Evolutionary conservation across 441 rosid genomes (phyloP).

Genomic region (Melastoma candidum): DNA sequence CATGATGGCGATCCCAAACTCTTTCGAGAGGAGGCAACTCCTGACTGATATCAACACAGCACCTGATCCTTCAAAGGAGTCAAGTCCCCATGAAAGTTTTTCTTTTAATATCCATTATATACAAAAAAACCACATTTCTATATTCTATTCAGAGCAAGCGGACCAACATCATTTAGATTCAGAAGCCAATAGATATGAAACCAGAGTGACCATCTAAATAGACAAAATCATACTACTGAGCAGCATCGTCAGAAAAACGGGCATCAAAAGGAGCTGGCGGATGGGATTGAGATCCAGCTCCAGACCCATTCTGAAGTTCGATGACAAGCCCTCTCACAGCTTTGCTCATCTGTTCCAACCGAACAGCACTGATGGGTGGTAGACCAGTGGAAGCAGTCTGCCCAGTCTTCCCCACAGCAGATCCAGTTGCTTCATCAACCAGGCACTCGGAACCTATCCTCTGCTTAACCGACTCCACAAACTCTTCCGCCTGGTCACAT

Average conservation of each 20-base stretch:
- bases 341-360: slow-evolving; percentile 96
- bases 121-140: too few species aligned
- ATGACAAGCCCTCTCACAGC: slow-evolving; percentile 84
- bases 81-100: too few species aligned
- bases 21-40: too few species aligned
- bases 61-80: too few species aligned
- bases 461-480: slow-evolving; percentile 81
- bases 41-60: too few species aligned
- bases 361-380: slow-evolving; percentile 80
- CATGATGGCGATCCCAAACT: too few species aligned
- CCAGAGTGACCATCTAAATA: too few species aligned
- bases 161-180: too few species aligned
- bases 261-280: slow-evolving; percentile 68
- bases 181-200: too few species aligned
- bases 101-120: too few species aligned
- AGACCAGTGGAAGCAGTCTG: slow-evolving; percentile 45
- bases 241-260: slow-evolving; percentile 66
- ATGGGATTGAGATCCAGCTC: slow-evolving; percentile 28
- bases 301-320: slow-evolving; percentile 77
- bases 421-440: slow-evolving; percentile 86
- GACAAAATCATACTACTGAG: slow-evolving; percentile 32
- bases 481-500: slow-evolving; percentile 90
- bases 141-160: too few species aligned
- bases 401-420: slow-evolving; percentile 38
- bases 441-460: slow-evolving; percentile 86